Base-by-base conservation (phyloP, 2,329 filamentous ascomycete species). In the Dothiorella sarmentorum region DNA sequence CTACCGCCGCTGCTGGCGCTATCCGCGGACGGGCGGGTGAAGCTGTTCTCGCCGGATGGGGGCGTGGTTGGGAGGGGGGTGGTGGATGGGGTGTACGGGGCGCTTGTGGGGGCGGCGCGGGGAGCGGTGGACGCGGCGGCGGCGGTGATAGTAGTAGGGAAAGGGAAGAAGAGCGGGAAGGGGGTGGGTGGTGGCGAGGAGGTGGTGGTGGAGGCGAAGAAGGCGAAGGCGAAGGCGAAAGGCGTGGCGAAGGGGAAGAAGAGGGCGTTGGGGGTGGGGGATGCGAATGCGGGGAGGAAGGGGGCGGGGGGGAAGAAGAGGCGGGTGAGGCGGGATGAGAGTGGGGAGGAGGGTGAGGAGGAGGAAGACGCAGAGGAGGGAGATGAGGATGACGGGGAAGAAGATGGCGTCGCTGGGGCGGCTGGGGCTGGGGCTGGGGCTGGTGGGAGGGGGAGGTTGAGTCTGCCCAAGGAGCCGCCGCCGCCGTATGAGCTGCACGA, bases 1-100 rank as follows among this genome's bases (percentile, higher is more conserved):
- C 77, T 79, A 64, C 47, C 47, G 5, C 38, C 49, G 27, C 49
- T 59, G 18, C 38, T 58, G 35, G 69, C 70, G 17, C 63, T 80
- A 51, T 71, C 63, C 65, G 65, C 37, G 58, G 70, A 73, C 22
- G 72, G 76, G 13, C 73, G 71, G 33, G 63, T 78, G 6, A 79
- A 78, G 63, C 58, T 75, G 58, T 75, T 61, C 42, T 63, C 63
- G 59, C 72, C 47, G 65, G 6, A 65, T 69, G 9, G 35, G 1
- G 42, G 43, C 3, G 24, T 35, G 18, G 49, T 5, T 4, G 11
- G 22, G 7, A 64, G 64, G 5, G 31, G 62, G 65, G 49, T 49
- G 7, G 17, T 61, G 1, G 20, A 38, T 2, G 42, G 26, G n/a
- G 31, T 61, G 9, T 60, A 44, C 33, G 10, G 2, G 1, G 11